Evolutionary conservation across 2,329 filamentous ascomycete species (phyloP).

Genomic region (Trichoderma hamatum): DNA sequence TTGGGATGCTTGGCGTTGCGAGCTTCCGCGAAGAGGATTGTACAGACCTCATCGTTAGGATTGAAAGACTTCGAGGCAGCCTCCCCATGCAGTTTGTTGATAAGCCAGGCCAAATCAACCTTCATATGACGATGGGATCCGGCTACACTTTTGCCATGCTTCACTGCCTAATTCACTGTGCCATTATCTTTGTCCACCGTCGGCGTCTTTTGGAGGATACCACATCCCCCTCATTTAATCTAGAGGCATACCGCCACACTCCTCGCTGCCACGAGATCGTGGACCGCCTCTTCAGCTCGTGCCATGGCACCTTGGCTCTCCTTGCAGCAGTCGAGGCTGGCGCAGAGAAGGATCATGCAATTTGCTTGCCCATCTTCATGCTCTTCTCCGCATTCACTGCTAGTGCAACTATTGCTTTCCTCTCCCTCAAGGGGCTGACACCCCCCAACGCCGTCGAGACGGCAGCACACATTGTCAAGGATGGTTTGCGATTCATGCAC

Average conservation of each 20-base stretch:
- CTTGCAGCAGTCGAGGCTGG: conserved; percentile 59
- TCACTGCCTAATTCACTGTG: conserved; percentile 63
- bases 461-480: conserved; percentile 58
- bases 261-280: conserved; percentile 56
- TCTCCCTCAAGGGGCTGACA: conserved; percentile 63
- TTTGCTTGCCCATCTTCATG: conserved; percentile 67
- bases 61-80: conserved; percentile 57
- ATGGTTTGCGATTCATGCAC: conserved; percentile 61
- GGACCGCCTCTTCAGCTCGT: conserved; percentile 60
- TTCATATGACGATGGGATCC: conserved; percentile 67
- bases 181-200: conserved; percentile 63
- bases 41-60: conserved; percentile 54
- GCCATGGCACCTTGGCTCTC: conserved; percentile 60
- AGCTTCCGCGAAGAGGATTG: conserved; percentile 60
- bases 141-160: conserved; percentile 66
- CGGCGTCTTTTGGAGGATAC: conserved; percentile 62
- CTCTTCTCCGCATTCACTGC: conserved; percentile 64
- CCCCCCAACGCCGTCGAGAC: conserved; percentile 60
- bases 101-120: conserved; percentile 62
- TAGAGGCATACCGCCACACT: conserved; percentile 57
- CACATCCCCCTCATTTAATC: conserved; percentile 54
- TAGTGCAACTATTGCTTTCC: conserved; percentile 62
- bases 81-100: conserved; percentile 63
- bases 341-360: conserved; percentile 59
- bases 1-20: conserved; percentile 59